These are phyloP conservation scores for Neospermospora avenae DNA, from an alignment of 2,329 filamentous ascomycete genomes.

Conservation along the genomic window DNA sequence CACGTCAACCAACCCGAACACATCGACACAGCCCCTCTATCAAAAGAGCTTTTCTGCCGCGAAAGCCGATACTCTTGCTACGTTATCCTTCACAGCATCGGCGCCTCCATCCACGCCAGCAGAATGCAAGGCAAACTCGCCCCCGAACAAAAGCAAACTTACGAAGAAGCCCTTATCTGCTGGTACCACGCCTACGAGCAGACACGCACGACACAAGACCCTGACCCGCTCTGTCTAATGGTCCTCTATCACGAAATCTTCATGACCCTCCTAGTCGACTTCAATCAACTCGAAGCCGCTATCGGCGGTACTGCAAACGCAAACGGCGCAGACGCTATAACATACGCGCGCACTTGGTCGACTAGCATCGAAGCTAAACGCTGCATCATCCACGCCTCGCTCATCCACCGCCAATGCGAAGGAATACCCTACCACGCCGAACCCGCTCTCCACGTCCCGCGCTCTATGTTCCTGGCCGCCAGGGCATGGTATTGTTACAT, in stretches of 20 bases:
- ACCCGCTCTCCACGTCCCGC: constrained; percentile 19
- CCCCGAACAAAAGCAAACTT: not conserved
- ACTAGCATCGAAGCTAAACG: constrained; percentile 12
- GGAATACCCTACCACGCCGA: constrained; percentile 14
- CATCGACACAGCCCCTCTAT: constrained; percentile 2
- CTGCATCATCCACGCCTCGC: constrained; percentile 20
- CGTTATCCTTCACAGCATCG: constrained; percentile 7
- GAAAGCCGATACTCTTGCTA: constrained; percentile 3
- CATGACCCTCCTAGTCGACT: constrained; percentile 21
- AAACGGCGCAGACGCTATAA: not conserved
- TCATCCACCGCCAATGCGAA: constrained; percentile 13
- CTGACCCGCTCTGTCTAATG: constrained; percentile 17
- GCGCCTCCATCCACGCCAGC: constrained; percentile 3
- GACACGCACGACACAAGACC: constrained; percentile 7
- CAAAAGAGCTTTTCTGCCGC: not conserved
- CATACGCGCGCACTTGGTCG: constrained; percentile 13
- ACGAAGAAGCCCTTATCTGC: constrained; percentile 6
- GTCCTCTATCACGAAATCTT: constrained; percentile 23
- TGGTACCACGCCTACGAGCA: constrained; percentile 12
- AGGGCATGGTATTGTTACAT: constrained; percentile 9
- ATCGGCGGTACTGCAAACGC: constrained; percentile 15
- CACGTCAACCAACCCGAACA: constrained; percentile 3
- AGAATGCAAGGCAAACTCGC: not conserved
- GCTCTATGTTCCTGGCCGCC: constrained; percentile 16
- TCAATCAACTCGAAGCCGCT: constrained; percentile 18